Conservation (phyloP, 805 yeast genomes). For the Wickerhamomyces silvicola region DNA sequence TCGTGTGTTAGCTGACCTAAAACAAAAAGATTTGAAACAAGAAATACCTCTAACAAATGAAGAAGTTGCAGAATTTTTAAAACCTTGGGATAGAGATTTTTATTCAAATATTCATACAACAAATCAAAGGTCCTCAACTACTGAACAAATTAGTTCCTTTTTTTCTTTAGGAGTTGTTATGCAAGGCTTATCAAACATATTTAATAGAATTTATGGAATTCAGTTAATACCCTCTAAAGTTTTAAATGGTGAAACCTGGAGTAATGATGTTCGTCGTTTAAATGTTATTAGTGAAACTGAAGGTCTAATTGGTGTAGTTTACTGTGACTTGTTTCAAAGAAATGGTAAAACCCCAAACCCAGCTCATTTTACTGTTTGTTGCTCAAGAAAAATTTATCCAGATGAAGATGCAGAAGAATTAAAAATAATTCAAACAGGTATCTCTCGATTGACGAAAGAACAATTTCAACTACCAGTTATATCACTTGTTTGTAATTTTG, state of each 20-base stretch:
- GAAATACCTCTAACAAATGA: slow-evolving; percentile 24
- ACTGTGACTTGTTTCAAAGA: slow-evolving; percentile 82
- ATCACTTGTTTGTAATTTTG: slow-evolving; percentile 81
- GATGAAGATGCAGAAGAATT: slow-evolving; percentile 39
- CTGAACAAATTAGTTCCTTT: slow-evolving; percentile 54
- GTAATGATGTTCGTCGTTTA: slow-evolving; percentile 73
- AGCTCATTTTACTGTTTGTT: slow-evolving; percentile 92
- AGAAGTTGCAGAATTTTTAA: slow-evolving; percentile 40
- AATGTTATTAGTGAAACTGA: slow-evolving; percentile 62
- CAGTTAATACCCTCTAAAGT: slow-evolving; percentile 61
- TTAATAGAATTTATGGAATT: slow-evolving; percentile 69
- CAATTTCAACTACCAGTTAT: slow-evolving; percentile 82
- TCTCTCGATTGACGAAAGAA: slow-evolving; percentile 31
- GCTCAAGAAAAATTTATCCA: slow-evolving; percentile 73
- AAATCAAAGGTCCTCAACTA: slow-evolving; percentile 27
- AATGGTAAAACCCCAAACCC: slow-evolving; percentile 75
- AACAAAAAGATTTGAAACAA: slow-evolving; percentile 24
- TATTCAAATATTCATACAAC: slow-evolving; percentile 30
- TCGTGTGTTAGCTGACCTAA: slow-evolving; percentile 35
- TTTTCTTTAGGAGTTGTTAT: slow-evolving; percentile 84
- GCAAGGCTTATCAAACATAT: slow-evolving; percentile 71
- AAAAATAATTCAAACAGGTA: slow-evolving; percentile 28
- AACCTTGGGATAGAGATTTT: slow-evolving; percentile 93
- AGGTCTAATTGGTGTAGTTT: slow-evolving; percentile 71
- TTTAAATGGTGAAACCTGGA: slow-evolving; percentile 79